phyloP scores from a whole-genome alignment of 345 rosid genomes.

The Stellera chamaejasme region DNA sequence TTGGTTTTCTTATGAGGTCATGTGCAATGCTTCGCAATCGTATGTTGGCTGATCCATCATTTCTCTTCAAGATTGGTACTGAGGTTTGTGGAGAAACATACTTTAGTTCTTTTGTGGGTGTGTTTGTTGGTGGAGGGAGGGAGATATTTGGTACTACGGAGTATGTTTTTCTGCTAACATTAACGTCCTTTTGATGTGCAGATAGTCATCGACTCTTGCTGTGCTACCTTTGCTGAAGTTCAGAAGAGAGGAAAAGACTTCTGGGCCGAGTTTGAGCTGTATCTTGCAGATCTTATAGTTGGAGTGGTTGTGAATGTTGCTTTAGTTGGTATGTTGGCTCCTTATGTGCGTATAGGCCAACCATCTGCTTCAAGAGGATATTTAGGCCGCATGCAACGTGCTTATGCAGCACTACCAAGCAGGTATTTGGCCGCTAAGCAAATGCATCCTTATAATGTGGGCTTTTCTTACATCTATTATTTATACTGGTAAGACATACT shows the following conservation, averaged over 20 bases:
- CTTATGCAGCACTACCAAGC: constrained; percentile 93
- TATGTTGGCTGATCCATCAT: constrained; percentile 93
- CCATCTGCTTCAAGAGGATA: constrained; percentile 54
- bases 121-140: background rate
- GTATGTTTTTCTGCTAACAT: background rate
- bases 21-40: constrained; percentile 77
- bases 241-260: constrained; percentile 89
- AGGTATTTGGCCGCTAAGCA: constrained; percentile 29
- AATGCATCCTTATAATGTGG: background rate
- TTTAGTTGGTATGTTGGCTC: constrained; percentile 91
- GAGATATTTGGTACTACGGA: background rate
- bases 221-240: constrained; percentile 92
- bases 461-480: background rate
- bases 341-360: constrained; percentile 78
- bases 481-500: background rate
- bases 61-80: constrained; percentile 86
- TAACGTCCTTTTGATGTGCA: constrained; percentile 20
- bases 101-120: background rate
- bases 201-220: constrained; percentile 87
- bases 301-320: constrained; percentile 83
- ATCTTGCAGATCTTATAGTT: constrained; percentile 83
- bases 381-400: constrained; percentile 49
- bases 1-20: constrained; percentile 57
- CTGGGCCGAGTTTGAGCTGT: constrained; percentile 92
- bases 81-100: constrained; percentile 44